Conservation (phyloP, 345 rosid genomes). For the Arabidopsis arenosa region DNA sequence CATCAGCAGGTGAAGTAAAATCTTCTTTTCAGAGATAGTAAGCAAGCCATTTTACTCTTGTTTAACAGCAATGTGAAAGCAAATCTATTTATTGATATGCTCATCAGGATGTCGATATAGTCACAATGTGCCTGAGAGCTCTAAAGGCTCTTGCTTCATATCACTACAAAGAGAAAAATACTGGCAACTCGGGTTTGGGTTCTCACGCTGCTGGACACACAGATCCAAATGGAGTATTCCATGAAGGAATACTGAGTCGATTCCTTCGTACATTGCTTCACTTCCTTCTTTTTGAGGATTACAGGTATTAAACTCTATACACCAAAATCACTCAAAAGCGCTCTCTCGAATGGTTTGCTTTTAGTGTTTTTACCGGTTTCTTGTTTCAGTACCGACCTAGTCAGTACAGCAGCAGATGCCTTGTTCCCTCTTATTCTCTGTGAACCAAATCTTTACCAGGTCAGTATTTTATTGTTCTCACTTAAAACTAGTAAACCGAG, state of each 20-base stretch:
- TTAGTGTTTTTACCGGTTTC: constrained; percentile 4
- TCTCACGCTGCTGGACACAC: constrained; percentile 60
- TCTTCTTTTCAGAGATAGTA: constrained; percentile 10
- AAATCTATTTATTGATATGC: constrained; percentile 1
- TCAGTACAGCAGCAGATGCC: constrained; percentile 94
- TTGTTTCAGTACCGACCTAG: constrained; percentile 74
- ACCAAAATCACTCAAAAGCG: background rate
- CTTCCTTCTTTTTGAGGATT: constrained; percentile 89
- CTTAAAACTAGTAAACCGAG: background rate
- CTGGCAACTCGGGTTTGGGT: constrained; percentile 75
- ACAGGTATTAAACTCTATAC: constrained; percentile 64
- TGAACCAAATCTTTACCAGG: constrained; percentile 92
- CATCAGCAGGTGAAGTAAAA: constrained; percentile 79
- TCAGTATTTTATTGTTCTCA: constrained; percentile 27
- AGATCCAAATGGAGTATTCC: constrained; percentile 62
- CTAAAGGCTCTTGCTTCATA: constrained; percentile 89
- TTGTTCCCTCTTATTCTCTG: constrained; percentile 93
- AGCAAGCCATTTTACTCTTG: constrained; percentile 20
- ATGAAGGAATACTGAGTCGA: constrained; percentile 73
- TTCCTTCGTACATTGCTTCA: constrained; percentile 79
- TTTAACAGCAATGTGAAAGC: constrained; percentile 9
- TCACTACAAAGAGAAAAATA: constrained; percentile 77
- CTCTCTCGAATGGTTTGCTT: constrained; percentile 13
- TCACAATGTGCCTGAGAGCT: constrained; percentile 88
- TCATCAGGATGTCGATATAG: constrained; percentile 77